Evolutionary conservation across 1,284 basidiomycete genomes (phyloP), one percentile per base, ranked within the genome.

Genomic region (Xanthoconium separans): DNA sequence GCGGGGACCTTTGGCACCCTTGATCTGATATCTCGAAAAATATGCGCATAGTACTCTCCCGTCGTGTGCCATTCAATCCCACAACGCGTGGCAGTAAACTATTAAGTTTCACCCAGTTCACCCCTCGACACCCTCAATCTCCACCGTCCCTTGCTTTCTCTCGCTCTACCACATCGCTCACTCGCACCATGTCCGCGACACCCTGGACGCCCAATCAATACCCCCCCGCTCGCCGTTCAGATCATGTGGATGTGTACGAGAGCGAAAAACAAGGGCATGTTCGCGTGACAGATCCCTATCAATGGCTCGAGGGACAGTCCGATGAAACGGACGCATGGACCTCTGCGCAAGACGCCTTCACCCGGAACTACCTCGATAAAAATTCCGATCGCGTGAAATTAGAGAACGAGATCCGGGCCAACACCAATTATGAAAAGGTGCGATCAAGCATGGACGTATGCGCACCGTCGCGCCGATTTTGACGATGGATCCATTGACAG

Each of bases 381-480:
- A 85, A 84, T 62, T 70, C 79, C 11, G 78, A 89, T 64, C 74
- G 80, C 40, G 66, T 77, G 39, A 76, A 70, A 48, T 75, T 92
- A 44, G 83, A 87, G 63, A 73, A 78, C 29, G 78, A 77, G 40
- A 82, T 91, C 61, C 77, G 77, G 54, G 73, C 76, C 51, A 88
- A 83, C 65, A 86, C 78, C 52, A 77, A 91, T 69, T 92, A 86
- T 68, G 79, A 83, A 16, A 87, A 82, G 78, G 89, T 89, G 61
- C 47, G 62, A 59, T 57, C 42, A n/a, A 27, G 5, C 7, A 40
- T 37, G n/a, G 11, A 37, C n/a, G 20, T 15, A 20, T 47, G 22
- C 18, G 7, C 24, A 15, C 45, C 2, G 44, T 44, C 24, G 31
- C 20, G 13, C 36, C 36, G 16, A 37, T 50, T 27, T 27, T 51